Evolutionary conservation across 1,284 basidiomycete genomes (phyloP).

Genomic region (Amylostereum chailletii): DNA sequence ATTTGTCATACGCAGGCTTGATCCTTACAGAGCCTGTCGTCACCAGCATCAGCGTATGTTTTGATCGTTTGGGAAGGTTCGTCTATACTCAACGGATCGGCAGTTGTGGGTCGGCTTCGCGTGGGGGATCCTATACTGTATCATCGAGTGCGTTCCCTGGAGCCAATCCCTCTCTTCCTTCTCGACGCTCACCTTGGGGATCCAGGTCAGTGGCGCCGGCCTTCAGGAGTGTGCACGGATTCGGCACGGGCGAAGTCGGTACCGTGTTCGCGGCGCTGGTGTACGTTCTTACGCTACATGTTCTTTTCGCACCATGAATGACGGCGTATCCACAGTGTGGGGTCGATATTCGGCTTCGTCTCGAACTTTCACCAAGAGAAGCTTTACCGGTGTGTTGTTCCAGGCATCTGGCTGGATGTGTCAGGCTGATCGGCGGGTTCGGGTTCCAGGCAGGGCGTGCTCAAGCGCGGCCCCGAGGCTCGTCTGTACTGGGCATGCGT

Average conservation of each 20-base stretch:
- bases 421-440: too few species aligned
- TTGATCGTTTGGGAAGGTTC: not conserved
- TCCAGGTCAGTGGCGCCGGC: conserved; percentile 52
- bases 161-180: not conserved
- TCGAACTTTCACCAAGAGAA: conserved; percentile 58
- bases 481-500: conserved; percentile 61
- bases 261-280: conserved; percentile 49
- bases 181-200: not conserved
- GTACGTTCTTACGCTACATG: conserved; percentile 29
- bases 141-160: conserved; percentile 45
- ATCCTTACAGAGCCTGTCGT: conserved; percentile 73
- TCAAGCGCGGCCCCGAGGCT: conserved; percentile 60
- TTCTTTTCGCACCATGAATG: not conserved
- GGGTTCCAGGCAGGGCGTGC: conserved; percentile 38
- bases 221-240: conserved; percentile 55
- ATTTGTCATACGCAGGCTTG: conserved; percentile 31
- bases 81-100: not conserved
- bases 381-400: conserved; percentile 44
- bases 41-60: conserved; percentile 56
- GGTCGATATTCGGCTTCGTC: conserved; percentile 47
- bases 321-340: conserved; percentile 36
- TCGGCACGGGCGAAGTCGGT: conserved; percentile 57
- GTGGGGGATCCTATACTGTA: conserved; percentile 71
- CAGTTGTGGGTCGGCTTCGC: conserved; percentile 70
- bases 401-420: not conserved